Evolutionary conservation across 2,329 filamentous ascomycete genomes (phyloP).

Genomic region (Gremmenia infestans): DNA sequence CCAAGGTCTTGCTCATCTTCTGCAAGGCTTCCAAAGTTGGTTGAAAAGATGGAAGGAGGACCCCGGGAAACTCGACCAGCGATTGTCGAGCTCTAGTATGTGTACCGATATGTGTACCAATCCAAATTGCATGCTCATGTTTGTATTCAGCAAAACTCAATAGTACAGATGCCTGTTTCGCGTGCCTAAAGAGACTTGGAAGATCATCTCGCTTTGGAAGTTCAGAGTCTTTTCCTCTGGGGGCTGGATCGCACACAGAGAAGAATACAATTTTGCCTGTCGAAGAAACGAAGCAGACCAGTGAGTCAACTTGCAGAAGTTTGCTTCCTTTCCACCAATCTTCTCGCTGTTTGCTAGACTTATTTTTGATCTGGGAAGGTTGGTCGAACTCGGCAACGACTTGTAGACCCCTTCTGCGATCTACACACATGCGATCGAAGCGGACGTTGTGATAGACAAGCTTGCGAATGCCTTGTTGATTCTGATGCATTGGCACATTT

Average conservation of each 20-base stretch:
- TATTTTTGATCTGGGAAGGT: conserved; percentile 30
- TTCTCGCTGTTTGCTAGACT: conserved; percentile 29
- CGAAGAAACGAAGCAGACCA: conserved; percentile 45
- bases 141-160: conserved; percentile 29
- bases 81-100: conserved; percentile 18
- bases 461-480: conserved; percentile 34
- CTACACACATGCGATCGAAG: conserved; percentile 16
- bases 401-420: conserved; percentile 37
- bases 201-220: conserved; percentile 16
- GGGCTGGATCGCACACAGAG: conserved; percentile 33
- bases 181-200: conserved; percentile 25
- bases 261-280: conserved; percentile 38
- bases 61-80: conserved; percentile 57
- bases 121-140: conserved; percentile 19
- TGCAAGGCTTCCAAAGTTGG: conserved; percentile 54
- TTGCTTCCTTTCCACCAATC: conserved; percentile 49
- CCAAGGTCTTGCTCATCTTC: conserved; percentile 38
- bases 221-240: conserved; percentile 12
- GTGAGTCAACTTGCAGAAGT: conserved; percentile 43
- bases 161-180: conserved; percentile 26
- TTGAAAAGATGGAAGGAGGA: conserved; percentile 53
- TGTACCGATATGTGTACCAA: conserved; percentile 12
- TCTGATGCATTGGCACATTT: conserved; percentile 35
- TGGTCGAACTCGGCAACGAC: conserved; percentile 43
- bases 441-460: conserved; percentile 18